Evolutionary conservation across 441 rosid genomes (phyloP), one percentile per base, ranked within the genome.

Genomic region (Gossypium laxum): DNA sequence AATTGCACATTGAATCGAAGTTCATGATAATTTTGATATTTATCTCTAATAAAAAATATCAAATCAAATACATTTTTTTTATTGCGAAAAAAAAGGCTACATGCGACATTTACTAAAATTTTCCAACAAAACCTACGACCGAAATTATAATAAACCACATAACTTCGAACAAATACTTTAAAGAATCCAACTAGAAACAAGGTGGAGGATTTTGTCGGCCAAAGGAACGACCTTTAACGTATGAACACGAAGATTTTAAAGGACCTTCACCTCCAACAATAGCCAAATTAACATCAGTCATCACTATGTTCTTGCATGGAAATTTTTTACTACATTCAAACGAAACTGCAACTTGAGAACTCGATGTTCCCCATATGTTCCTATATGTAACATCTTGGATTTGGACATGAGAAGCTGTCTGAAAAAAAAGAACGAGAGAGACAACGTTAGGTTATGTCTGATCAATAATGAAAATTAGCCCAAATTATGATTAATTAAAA

Each of bases 291-390:
- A 87, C 82, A 56, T 86, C 70, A 10, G 73, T 75, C 22, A 85
- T 60, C 74, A 72, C 75, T 5, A 87, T 71, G 48, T 86, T 84
- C 38, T 72, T 72, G 77, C 91, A 89, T 12, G 90, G 89, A 14
- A 74, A 68, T 1, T 14, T 62, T 30, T 62, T 45, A 69, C 89
- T 89, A 71, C 92, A 89, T 2, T 73, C 56, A 18, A 87, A 70
- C 32, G 45, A 62, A 10, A 86, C 86, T 0, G 91, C 90, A 0
- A 74, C 65, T 4, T 57, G 26, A 0, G 90, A 72, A 0, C 43
- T 78, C 12, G 92, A 85, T 4, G 87, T 82, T 14, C 92, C 95
- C 85, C 84, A 76, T 7, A 87, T 85, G 68, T 87, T 79, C 30
- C 70, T 79, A 74, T 77, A 89, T 2, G 72, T 78, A n/a, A 87